Base-by-base conservation (phyloP, 2,329 filamentous ascomycete species). In the Penicillium sp. region DNA sequence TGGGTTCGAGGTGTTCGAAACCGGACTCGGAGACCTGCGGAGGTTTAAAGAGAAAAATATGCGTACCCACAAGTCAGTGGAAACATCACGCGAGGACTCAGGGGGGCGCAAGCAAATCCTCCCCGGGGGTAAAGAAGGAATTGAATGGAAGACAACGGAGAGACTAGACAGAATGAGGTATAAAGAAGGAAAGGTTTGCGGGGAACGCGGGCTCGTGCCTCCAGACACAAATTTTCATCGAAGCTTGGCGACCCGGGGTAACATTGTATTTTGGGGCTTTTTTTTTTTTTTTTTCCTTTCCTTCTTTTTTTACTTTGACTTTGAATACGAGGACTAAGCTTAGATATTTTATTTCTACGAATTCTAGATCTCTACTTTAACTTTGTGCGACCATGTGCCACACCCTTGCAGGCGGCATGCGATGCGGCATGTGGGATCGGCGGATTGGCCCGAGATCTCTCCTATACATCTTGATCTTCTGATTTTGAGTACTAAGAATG, bases 51-150 rank as follows among this genome's bases (percentile, higher is more conserved):
- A 37, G 11, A 51, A 56, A 59, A 55, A 38, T 43, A 42, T 45
- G 20, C 44, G 56, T 58, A 54, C 46, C 57, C 56, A 58, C 55
- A 42, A 24, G 38, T 13, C 42, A 38, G 46, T 31, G 43, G 42
- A 29, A 54, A 50, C 55, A 57, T 50, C 34, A 55, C 55, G 31
- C 48, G 43, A 50, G 41, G 46, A 46, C 44, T 50, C 47, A 45
- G 47, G 50, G 47, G 50, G 52, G 52, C 24, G 39, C 11, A 52
- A 29, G 41, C 34, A 29, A 16, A 28, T 32, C 36, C 31, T 47
- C 28, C 43, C 38, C 37, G 36, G 35, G 41, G 38, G 28, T 18
- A 32, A 29, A 46, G 10, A 43, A 20, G 11, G 13, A 29, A 37
- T 22, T 14, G 8, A 28, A 7, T 39, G 42, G 34, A 39, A 36